A percentile compares a stretch with the other conserved stretches of the same genome.
Conservation (phyloP, 805 yeast genomes). For the Brettanomyces nanus region DNA sequence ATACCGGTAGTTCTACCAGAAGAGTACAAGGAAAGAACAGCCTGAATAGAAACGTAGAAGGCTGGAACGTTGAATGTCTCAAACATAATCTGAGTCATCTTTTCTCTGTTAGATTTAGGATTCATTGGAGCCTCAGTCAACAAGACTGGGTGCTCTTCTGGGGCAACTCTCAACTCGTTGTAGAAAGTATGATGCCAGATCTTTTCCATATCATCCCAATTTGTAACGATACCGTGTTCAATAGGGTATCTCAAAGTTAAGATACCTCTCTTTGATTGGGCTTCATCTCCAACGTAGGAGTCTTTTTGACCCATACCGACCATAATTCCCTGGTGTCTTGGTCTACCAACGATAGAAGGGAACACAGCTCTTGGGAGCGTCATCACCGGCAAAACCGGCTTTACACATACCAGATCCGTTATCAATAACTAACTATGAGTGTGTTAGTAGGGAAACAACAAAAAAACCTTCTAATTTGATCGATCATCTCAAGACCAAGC, state of each 20-base stretch:
- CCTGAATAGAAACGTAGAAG: slow-evolving; percentile 97
- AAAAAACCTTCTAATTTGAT: too few species aligned
- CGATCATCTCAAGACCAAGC: too few species aligned
- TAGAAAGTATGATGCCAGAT: slow-evolving; percentile 99
- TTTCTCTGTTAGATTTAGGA: slow-evolving; percentile 99
- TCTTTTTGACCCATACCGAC: slow-evolving; percentile 99
- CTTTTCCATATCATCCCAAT: slow-evolving; percentile 99
- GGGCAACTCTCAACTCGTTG: slow-evolving; percentile 99
- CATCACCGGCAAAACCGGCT: slow-evolving; percentile 99
- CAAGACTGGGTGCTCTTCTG: slow-evolving; percentile 99
- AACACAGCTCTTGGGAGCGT: slow-evolving; percentile 99
- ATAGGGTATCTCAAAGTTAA: slow-evolving; percentile 97
- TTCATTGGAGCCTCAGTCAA: slow-evolving; percentile 99
- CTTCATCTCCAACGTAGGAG: slow-evolving; percentile 99
- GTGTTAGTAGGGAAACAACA: slow-evolving; percentile 13
- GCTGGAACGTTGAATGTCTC: slow-evolving; percentile 99
- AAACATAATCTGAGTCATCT: slow-evolving; percentile 98
- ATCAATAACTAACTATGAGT: slow-evolving; percentile 69
- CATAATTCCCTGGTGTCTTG: slow-evolving; percentile 99
- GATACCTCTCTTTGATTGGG: slow-evolving; percentile 99
- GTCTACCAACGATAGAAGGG: slow-evolving; percentile 99
- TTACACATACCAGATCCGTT: slow-evolving; percentile 99
- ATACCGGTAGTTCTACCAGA: slow-evolving; percentile 99
- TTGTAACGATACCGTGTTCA: slow-evolving; percentile 99
- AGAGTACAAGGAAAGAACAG: slow-evolving; percentile 95